Conservation (phyloP, 116 monocot species). For the Iris pallida region DNA sequence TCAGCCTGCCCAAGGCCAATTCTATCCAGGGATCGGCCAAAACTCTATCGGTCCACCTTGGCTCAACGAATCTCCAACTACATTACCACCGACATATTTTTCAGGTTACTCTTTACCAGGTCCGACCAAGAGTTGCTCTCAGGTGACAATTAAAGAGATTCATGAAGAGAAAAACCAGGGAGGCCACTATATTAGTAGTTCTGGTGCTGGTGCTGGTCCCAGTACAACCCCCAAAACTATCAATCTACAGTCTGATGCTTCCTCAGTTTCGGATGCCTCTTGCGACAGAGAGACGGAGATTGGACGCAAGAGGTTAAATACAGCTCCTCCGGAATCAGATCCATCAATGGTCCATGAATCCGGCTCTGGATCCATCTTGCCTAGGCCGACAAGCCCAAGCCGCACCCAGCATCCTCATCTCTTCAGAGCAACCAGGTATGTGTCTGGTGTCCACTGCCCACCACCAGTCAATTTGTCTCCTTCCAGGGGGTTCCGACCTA, state of each 20-base stretch:
- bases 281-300: slow-evolving; percentile 3
- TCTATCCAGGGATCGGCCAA: slow-evolving; percentile 10
- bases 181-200: slow-evolving; percentile 8
- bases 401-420: no score
- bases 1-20: slow-evolving; percentile 19
- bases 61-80: slow-evolving; percentile 8
- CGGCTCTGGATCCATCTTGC: no score
- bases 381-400: no score
- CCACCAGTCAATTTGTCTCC: no score
- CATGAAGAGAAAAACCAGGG: slow-evolving; percentile 17
- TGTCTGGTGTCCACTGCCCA: no score
- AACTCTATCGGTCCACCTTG: slow-evolving; percentile 12
- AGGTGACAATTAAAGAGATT: slow-evolving; percentile 32
- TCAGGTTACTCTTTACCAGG: slow-evolving; percentile 13
- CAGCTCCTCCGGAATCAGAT: background rate
- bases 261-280: background rate
- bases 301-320: background rate
- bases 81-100: slow-evolving; percentile 14
- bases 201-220: background rate
- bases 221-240: background rate
- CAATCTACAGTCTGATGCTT: slow-evolving; percentile 1
- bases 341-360: background rate
- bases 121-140: slow-evolving; percentile 15
- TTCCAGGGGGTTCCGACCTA: no score
- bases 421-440: no score